phyloP scores from a whole-genome alignment of 441 rosid species.

The Adansonia gregorii region DNA sequence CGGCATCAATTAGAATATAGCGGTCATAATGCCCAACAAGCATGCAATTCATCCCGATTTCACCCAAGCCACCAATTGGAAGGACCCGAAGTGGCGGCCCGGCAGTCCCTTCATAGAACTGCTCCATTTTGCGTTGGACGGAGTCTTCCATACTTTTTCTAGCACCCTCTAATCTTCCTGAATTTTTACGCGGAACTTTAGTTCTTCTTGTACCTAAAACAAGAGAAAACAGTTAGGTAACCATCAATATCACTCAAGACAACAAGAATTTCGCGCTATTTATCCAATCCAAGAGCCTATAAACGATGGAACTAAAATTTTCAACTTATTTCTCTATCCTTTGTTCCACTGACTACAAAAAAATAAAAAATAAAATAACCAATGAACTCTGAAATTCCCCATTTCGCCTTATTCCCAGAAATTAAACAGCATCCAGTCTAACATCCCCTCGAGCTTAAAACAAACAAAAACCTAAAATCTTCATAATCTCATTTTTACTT shows the following conservation, averaged over 20 bases:
- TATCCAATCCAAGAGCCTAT: background rate
- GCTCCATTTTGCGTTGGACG: conserved; percentile 92
- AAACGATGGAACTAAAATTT: background rate
- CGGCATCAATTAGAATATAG: conserved; percentile 88
- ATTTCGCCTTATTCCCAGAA: background rate
- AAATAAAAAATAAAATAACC: background rate
- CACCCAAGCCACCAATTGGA: conserved; percentile 98
- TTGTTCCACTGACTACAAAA: background rate
- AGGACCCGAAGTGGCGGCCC: conserved; percentile 96
- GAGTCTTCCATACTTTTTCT: conserved; percentile 96
- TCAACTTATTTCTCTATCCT: background rate
- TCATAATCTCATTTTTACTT: background rate
- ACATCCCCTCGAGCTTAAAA: background rate
- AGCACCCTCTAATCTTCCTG: conserved; percentile 71
- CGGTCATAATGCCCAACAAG: conserved; percentile 95
- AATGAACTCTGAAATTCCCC: background rate
- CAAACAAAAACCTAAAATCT: background rate
- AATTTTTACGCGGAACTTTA: conserved; percentile 52
- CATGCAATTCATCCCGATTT: conserved; percentile 99
- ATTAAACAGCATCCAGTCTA: background rate
- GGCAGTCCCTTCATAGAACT: conserved; percentile 84
- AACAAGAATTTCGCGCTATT: background rate
- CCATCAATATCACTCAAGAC: background rate
- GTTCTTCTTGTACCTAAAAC: conserved; percentile 46
- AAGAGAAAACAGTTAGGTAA: background rate